Percentiles rank a stretch among this genome's conserved stretches.
Conservation (phyloP, 257 asterid genomes). For the Echium plantagineum region DNA sequence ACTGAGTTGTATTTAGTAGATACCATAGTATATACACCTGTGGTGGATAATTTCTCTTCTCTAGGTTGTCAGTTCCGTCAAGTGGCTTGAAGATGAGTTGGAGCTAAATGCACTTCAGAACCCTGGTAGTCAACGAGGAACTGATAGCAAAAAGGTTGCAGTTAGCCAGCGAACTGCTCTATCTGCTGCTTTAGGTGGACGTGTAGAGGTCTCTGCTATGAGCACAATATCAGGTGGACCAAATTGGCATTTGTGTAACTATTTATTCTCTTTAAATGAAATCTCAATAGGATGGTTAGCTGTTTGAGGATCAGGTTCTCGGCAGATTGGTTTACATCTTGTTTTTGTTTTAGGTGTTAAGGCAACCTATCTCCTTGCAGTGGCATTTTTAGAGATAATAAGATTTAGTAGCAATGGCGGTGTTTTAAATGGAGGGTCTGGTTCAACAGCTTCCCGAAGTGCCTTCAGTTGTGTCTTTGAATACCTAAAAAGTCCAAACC, state of each 20-base stretch:
- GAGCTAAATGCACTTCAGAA: constrained; percentile 98
- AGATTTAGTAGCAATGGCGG: constrained; percentile 99
- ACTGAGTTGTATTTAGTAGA: neutral
- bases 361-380: constrained; percentile 99
- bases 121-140: constrained; percentile 91
- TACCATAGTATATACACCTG: neutral
- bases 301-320: constrained; percentile 4
- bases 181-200: constrained; percentile 93
- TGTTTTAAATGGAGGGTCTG: constrained; percentile 67
- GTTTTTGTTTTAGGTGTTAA: constrained; percentile 67
- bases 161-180: constrained; percentile 89
- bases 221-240: constrained; percentile 72
- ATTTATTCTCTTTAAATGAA: neutral
- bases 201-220: constrained; percentile 86
- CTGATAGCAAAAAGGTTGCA: constrained; percentile 95
- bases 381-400: constrained; percentile 85
- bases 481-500: constrained; percentile 90
- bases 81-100: constrained; percentile 99
- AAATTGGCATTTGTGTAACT: constrained; percentile 3
- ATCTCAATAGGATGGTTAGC: neutral
- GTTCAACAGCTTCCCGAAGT: constrained; percentile 65
- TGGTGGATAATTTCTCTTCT: constrained; percentile 2
- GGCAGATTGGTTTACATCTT: constrained; percentile 5
- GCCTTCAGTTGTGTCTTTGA: constrained; percentile 96
- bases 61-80: constrained; percentile 98